Conservation (phyloP, 2,329 filamentous ascomycete species). For the Dendrostoma leiphaemia region DNA sequence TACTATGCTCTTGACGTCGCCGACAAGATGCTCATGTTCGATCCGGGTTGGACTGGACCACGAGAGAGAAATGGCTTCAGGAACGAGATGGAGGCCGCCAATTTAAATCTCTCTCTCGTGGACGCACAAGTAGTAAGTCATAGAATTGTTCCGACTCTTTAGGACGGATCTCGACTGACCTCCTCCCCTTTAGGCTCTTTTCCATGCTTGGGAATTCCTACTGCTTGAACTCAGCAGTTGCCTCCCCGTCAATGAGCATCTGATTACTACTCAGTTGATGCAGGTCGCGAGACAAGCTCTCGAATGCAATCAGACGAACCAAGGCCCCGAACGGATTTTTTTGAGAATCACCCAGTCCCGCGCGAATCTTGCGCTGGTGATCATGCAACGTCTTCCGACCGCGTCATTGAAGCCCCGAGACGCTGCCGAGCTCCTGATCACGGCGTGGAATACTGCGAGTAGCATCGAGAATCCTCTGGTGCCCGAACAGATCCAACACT, state of each 20-base stretch:
- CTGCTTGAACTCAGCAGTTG: slow-evolving; percentile 77
- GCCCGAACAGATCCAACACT: slow-evolving; percentile 62
- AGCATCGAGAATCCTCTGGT: slow-evolving; percentile 53
- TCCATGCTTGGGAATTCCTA: slow-evolving; percentile 87
- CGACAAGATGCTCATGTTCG: slow-evolving; percentile 71
- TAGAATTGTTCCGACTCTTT: neutral
- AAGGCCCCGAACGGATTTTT: slow-evolving; percentile 79
- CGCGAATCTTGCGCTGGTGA: slow-evolving; percentile 75
- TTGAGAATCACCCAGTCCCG: slow-evolving; percentile 72
- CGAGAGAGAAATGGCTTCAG: slow-evolving; percentile 68
- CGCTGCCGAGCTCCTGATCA: slow-evolving; percentile 48
- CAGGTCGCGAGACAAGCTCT: slow-evolving; percentile 77
- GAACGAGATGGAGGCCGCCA: slow-evolving; percentile 81
- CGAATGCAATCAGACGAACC: slow-evolving; percentile 68
- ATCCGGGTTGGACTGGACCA: slow-evolving; percentile 72
- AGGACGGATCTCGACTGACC: neutral
- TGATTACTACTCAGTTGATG: slow-evolving; percentile 67
- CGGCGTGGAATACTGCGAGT: slow-evolving; percentile 51
- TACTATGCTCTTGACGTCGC: slow-evolving; percentile 82
- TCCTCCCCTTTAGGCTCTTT: slow-evolving; percentile 61
- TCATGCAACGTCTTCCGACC: slow-evolving; percentile 77
- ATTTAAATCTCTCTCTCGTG: slow-evolving; percentile 86
- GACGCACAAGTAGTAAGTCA: slow-evolving; percentile 80
- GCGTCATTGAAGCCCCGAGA: slow-evolving; percentile 47
- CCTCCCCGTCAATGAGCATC: slow-evolving; percentile 46